Base-by-base conservation (phyloP, 495 filamentous ascomycete species). In the Annulohypoxylon nitens region DNA sequence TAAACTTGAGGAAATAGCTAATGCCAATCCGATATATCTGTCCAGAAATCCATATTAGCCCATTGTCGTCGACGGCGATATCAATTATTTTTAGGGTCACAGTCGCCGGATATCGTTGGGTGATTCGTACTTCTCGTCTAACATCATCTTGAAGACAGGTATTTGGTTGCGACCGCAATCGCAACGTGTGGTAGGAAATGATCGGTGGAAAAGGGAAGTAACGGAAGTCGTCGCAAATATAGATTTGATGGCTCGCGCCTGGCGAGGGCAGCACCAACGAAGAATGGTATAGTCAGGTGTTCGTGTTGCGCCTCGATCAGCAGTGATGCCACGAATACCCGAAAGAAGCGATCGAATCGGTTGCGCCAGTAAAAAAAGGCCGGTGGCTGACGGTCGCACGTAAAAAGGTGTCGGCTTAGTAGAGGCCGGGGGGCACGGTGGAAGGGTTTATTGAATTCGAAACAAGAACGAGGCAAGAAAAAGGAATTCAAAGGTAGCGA, bases 1-100 rank as follows among this genome's bases (percentile, higher is more conserved):
- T 86, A 98, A 87, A 78, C 94, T 97, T 43, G 93, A 97, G 26
- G 90, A 85, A 77, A 99, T 91, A 86, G 96, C 96, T 82, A 99
- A 82, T 66, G 91, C 87, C 77, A 97, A 85, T 74, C 94, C 95
- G 78, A 97, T 89, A 79, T 97, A 97, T 87, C 94, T 97, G 82
- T 83, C 68, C 48, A 50, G 43, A 63, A 73, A 33, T 55, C 36
- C 30, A 30, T 61, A 78, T 88, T 76, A 88, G 81, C 70, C 26
- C 47, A 16, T 64, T 50, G 53, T 65, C 47, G 45, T 51, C 66
- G 12, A 64, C 50, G 6, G 30, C 39, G 34, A 41, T 33, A 50
- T 14, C 39, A n/a, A 53, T 23, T 41, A 37, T 62, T 30, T n/a
- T 20, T 23, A 58, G 30, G 39, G 18, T 63, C 23, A 26, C 47